A percentile compares a stretch with the other conserved stretches of the same genome.
These are phyloP conservation scores for Angophora floribunda DNA, from an alignment of 345 rosid genomes.

Conservation along the genomic window DNA sequence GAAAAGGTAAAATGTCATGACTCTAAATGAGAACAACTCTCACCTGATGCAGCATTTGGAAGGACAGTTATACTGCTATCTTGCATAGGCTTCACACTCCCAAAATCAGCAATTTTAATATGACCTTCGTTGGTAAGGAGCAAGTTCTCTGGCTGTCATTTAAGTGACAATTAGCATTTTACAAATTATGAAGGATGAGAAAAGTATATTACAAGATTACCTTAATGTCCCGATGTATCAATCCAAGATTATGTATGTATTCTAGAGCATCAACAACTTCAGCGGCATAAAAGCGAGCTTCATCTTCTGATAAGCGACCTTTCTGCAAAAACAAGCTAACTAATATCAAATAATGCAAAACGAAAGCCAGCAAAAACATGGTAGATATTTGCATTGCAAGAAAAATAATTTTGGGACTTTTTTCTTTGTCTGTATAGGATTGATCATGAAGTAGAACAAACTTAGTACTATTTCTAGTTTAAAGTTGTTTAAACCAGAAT, in stretches of 20 bases:
- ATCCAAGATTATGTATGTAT: conserved; percentile 82
- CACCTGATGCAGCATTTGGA: conserved; percentile 94
- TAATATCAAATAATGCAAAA: background rate
- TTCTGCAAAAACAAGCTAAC: conserved; percentile 39
- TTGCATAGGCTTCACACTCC: conserved; percentile 97
- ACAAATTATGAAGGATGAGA: background rate
- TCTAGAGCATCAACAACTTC: conserved; percentile 97
- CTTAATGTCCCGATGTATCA: conserved; percentile 98
- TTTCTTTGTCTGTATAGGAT: background rate
- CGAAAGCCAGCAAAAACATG: background rate
- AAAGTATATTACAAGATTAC: conserved; percentile 19
- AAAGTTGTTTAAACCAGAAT: background rate
- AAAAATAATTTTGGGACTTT: background rate
- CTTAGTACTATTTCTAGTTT: background rate
- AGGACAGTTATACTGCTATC: conserved; percentile 84
- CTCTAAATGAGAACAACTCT: background rate
- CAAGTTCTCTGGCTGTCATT: conserved; percentile 92
- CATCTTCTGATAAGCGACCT: conserved; percentile 70
- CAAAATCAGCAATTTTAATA: conserved; percentile 94
- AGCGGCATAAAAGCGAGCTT: conserved; percentile 86
- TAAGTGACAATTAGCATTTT: conserved; percentile 6
- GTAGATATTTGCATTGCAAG: background rate
- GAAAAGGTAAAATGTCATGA: background rate
- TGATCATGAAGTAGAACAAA: background rate
- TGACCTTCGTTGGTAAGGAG: conserved; percentile 75